These are phyloP conservation scores for Helicostylum pulchrum DNA, from an alignment of 192 early-diverging fungal species.

Conservation along the genomic window DNA sequence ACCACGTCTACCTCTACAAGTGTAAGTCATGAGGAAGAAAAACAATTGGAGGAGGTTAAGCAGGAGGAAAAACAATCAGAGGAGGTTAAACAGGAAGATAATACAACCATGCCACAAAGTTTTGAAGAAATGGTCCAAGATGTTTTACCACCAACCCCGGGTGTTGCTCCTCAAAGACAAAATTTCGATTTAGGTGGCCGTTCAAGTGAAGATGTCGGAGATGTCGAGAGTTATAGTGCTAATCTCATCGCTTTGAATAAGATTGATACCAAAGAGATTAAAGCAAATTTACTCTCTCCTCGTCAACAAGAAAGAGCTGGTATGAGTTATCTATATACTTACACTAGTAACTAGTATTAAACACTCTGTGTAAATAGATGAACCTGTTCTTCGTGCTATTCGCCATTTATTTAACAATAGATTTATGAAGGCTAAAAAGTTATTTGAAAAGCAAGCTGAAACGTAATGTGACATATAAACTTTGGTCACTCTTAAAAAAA, in stretches of 20 bases:
- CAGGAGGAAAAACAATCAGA: background rate
- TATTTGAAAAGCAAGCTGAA: constrained; percentile 46
- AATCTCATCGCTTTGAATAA: constrained; percentile 20
- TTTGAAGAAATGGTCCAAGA: background rate
- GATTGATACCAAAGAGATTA: constrained; percentile 24
- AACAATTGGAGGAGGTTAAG: background rate
- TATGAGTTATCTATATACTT: background rate
- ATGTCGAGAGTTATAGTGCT: constrained; percentile 12
- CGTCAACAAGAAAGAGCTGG: constrained; percentile 31
- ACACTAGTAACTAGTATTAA: background rate
- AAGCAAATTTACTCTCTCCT: constrained; percentile 25
- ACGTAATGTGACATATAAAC: constrained; percentile 23
- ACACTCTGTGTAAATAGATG: constrained; percentile 10
- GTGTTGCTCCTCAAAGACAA: constrained; percentile 17
- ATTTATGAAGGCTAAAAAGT: constrained; percentile 46
- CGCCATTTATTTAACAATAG: constrained; percentile 52
- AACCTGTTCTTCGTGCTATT: constrained; percentile 25
- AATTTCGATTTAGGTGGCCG: background rate
- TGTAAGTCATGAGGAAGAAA: constrained; percentile 4
- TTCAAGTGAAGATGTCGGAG: constrained; percentile 11
- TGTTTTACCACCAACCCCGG: constrained; percentile 32
- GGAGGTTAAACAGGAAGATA: background rate
- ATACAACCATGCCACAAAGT: background rate
- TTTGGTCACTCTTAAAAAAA: background rate
- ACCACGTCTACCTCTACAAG: background rate